These are phyloP conservation scores for Pistacia integerrima DNA, from an alignment of 345 rosid genomes.

Conservation along the genomic window DNA sequence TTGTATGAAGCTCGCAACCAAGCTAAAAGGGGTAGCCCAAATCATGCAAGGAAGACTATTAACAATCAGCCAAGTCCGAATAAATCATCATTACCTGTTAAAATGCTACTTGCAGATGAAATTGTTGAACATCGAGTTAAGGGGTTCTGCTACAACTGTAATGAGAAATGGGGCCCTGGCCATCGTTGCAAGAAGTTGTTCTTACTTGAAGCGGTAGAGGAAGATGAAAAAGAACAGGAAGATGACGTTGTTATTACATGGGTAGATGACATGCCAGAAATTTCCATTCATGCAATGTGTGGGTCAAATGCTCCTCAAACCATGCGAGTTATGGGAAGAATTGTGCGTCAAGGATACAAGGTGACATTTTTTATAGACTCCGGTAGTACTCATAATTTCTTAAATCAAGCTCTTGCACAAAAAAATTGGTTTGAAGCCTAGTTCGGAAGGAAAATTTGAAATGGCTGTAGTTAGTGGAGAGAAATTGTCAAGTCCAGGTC, in stretches of 20 bases:
- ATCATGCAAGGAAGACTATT: background rate
- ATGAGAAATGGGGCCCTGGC: background rate
- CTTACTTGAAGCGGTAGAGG: background rate
- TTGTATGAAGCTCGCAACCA: background rate
- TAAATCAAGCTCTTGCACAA: background rate
- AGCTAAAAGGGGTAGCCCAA: too few relatives aligned
- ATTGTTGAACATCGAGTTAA: background rate
- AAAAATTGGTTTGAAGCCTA: background rate
- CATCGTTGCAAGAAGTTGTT: background rate
- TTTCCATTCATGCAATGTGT: background rate
- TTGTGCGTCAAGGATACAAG: too few relatives aligned
- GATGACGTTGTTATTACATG: too few relatives aligned
- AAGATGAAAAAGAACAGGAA: background rate
- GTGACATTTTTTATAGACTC: background rate
- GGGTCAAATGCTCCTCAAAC: background rate
- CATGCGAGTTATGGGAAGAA: background rate
- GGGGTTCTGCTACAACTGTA: background rate
- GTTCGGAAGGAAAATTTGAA: background rate
- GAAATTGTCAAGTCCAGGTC: background rate
- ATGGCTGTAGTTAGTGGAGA: background rate
- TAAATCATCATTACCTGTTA: background rate
- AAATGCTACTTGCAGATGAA: background rate
- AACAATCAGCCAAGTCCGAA: background rate
- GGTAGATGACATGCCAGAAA: background rate
- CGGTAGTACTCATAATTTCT: background rate